These are phyloP conservation scores for Coemansia guatemalensis DNA, from an alignment of 192 early-diverging fungal species.

Conservation along the genomic window DNA sequence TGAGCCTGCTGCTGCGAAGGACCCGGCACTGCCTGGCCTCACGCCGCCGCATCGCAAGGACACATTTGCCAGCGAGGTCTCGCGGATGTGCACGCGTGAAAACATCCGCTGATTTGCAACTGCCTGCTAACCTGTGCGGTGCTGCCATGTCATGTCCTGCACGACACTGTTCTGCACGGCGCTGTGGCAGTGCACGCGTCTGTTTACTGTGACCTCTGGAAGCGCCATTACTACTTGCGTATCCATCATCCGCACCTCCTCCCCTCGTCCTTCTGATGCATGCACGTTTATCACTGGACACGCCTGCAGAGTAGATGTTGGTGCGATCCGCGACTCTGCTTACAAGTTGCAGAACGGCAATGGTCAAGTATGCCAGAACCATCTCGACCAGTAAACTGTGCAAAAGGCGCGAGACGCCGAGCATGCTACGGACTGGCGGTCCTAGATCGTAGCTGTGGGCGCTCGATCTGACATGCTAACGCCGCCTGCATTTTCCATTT, in stretches of 20 bases:
- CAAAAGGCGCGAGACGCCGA: not conserved
- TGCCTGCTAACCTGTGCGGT: not conserved
- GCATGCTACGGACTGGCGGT: not conserved
- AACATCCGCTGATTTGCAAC: constrained; percentile 8
- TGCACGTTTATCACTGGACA: not conserved
- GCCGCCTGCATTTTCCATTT: not conserved
- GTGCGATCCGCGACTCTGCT: not conserved
- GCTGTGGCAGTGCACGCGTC: not conserved
- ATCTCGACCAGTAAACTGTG: not conserved
- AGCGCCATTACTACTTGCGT: not conserved
- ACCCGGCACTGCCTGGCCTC: not conserved
- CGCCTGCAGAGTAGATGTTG: not conserved
- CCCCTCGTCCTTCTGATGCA: not conserved
- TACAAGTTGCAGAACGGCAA: not conserved
- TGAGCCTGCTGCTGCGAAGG: not conserved
- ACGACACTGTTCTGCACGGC: not conserved
- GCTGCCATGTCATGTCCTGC: constrained; percentile 1
- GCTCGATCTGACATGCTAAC: not conserved
- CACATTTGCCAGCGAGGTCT: constrained; percentile 17
- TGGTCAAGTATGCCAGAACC: not conserved
- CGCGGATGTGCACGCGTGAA: constrained; percentile 17
- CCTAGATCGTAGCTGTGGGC: not conserved
- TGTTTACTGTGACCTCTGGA: not conserved
- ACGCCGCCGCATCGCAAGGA: constrained; percentile 15
- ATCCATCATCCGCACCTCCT: not conserved